Evolutionary conservation across 495 filamentous ascomycete species (phyloP), one percentile per base, ranked within the genome.

Genomic region (Hypoxylon fragiforme): DNA sequence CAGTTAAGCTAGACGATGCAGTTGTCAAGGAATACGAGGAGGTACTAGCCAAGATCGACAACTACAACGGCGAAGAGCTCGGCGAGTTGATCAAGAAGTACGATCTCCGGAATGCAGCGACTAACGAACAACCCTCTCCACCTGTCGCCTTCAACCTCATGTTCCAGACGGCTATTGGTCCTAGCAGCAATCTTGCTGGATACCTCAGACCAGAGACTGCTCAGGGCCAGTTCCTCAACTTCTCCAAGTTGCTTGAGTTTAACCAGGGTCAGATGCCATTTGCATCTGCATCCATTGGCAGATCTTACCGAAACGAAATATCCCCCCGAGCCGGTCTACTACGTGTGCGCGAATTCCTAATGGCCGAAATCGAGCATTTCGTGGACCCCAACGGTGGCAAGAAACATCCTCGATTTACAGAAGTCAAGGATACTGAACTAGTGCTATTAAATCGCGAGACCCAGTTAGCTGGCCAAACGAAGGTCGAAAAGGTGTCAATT

Each of bases 351-450:
- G 87, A 91, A 64, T 91, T 90, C 72, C 69, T 90, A 50, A 90
- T 91, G 88, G 88, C 86, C 3, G 88, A 91, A 70, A 88, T 91
- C 54, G 87, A 91, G 69, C 87, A 90, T 63, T 91, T 82, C 58
- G 87, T 91, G 49, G 87, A 91, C 57, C 87, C 87, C 14, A 66
- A 83, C 39, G 76, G 77, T 48, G 78, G 85, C 64, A 91, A 90
- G 77, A 85, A 83, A 65, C 88, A 91, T 65, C 68, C 74, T 31
- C 83, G 84, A 3, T 91, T 91, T 67, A 57, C 76, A 20, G 83
- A 88, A 43, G 80, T 91, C 22, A 78, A 81, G 44, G 72, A 88
- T 41, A 69, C 89, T 32, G 79, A 85, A 68, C 75, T 86, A 32
- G 70, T 71, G n/a, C 73, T 88, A 3, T 71, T 87, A 3, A 76